Conservation (phyloP, 1,284 basidiomycete genomes). For the Sporisorium sorghi region DNA sequence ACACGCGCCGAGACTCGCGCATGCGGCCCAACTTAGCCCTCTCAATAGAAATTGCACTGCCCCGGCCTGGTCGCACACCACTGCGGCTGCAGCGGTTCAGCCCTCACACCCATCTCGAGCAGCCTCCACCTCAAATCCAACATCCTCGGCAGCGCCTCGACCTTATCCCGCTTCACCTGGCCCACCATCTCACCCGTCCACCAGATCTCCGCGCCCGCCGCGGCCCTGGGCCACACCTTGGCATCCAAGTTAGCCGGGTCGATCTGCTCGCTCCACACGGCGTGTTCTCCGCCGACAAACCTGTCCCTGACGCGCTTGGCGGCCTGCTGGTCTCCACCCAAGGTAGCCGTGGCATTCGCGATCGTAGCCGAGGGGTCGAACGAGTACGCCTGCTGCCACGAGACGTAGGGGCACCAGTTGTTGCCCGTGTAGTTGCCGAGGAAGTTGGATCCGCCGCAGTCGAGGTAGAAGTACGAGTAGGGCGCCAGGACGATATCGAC, state of each 20-base stretch:
- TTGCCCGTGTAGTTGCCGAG: constrained; percentile 74
- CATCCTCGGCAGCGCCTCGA: constrained; percentile 78
- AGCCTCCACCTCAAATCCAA: constrained; percentile 78
- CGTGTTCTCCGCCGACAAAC: constrained; percentile 78
- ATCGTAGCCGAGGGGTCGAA: constrained; percentile 75
- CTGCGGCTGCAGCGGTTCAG: constrained; percentile 80
- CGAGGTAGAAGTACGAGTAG: constrained; percentile 81
- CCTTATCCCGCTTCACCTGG: constrained; percentile 71
- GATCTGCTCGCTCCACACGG: constrained; percentile 84
- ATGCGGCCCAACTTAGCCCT: too few species aligned
- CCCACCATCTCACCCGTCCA: constrained; percentile 76
- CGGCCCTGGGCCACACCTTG: constrained; percentile 81
- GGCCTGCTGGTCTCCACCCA: not conserved
- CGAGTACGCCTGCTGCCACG: constrained; percentile 73
- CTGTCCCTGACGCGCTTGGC: constrained; percentile 62
- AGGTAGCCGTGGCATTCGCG: constrained; percentile 36
- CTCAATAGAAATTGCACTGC: constrained; percentile 55
- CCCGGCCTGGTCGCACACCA: constrained; percentile 75
- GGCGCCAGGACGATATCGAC: constrained; percentile 74
- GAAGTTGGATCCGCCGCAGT: constrained; percentile 80
- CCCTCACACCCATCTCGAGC: constrained; percentile 76
- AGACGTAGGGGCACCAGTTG: constrained; percentile 72
- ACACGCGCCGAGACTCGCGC: too few species aligned
- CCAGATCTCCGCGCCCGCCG: constrained; percentile 82
- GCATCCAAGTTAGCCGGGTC: constrained; percentile 78